Percentiles rank a stretch among this genome's conserved stretches.
These are phyloP conservation scores for Sclerotinia subarctica DNA, from an alignment of 2,329 filamentous ascomycete genomes.

Conservation along the genomic window DNA sequence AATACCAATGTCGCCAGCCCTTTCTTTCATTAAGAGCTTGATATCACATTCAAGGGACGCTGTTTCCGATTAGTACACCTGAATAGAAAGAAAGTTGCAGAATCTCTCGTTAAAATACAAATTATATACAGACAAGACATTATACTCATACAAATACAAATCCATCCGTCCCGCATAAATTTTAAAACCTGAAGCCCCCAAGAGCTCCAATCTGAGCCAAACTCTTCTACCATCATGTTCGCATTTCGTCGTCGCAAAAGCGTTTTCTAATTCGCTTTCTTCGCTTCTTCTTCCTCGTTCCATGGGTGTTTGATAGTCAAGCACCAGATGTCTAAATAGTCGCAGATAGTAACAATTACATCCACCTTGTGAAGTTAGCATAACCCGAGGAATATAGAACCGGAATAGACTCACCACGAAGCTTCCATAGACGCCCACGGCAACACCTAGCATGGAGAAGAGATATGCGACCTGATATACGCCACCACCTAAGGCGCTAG, in stretches of 20 bases:
- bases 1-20: background rate
- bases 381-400: background rate
- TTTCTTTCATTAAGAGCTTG: background rate
- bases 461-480: slow-evolving; percentile 91
- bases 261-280: slow-evolving; percentile 30
- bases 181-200: background rate
- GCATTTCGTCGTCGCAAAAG: slow-evolving; percentile 1
- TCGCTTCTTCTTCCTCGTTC: slow-evolving; percentile 40
- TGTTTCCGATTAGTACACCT: background rate
- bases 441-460: slow-evolving; percentile 81
- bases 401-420: slow-evolving; percentile 62
- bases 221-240: background rate
- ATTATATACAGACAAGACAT: background rate
- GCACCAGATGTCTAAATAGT: slow-evolving; percentile 98
- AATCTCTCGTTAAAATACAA: background rate
- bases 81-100: background rate
- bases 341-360: slow-evolving; percentile 95
- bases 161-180: background rate
- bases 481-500: slow-evolving; percentile 67
- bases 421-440: slow-evolving; percentile 89
- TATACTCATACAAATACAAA: background rate
- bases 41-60: background rate
- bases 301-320: slow-evolving; percentile 88
- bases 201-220: background rate
- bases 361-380: slow-evolving; percentile 56